Conservation (phyloP, 164 flowering plant species). For the Cinnamomum micranthum region DNA sequence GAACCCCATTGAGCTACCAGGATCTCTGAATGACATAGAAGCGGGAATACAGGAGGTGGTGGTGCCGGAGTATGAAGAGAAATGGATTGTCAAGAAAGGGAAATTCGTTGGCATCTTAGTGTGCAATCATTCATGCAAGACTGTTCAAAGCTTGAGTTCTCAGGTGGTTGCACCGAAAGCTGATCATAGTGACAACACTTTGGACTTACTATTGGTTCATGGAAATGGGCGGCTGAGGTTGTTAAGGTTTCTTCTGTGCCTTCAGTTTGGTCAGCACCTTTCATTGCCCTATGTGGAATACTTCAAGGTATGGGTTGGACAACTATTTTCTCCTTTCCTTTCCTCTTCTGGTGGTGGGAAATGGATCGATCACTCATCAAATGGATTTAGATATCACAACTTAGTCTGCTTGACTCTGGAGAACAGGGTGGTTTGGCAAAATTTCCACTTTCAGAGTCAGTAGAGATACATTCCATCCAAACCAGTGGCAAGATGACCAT, state of each 20-base stretch:
- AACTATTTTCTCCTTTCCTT: neutral
- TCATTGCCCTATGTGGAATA: conserved; percentile 91
- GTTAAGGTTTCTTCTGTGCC: conserved; percentile 67
- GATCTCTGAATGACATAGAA: conserved; percentile 54
- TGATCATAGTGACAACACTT: conserved; percentile 78
- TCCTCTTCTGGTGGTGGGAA: too few species aligned
- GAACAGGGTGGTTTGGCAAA: neutral
- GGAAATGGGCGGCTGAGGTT: conserved; percentile 82
- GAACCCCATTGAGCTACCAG: conserved; percentile 83
- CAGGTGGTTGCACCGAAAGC: conserved; percentile 97
- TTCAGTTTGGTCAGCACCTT: conserved; percentile 86
- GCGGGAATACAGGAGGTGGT: conserved; percentile 35
- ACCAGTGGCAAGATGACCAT: too few species aligned
- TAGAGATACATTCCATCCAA: too few species aligned
- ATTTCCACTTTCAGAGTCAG: too few species aligned
- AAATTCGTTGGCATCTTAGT: conserved; percentile 82
- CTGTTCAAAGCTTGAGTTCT: conserved; percentile 70
- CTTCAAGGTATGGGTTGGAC: conserved; percentile 59
- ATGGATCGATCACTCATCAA: too few species aligned
- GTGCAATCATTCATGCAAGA: conserved; percentile 95
- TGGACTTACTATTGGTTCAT: conserved; percentile 87
- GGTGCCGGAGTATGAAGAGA: conserved; percentile 42
- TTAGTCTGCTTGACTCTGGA: too few species aligned
- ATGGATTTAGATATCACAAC: too few species aligned
- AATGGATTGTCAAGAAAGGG: conserved; percentile 77